Evolutionary conservation across 139 green algal species (phyloP).

Genomic region (Haematococcus lacustris): DNA sequence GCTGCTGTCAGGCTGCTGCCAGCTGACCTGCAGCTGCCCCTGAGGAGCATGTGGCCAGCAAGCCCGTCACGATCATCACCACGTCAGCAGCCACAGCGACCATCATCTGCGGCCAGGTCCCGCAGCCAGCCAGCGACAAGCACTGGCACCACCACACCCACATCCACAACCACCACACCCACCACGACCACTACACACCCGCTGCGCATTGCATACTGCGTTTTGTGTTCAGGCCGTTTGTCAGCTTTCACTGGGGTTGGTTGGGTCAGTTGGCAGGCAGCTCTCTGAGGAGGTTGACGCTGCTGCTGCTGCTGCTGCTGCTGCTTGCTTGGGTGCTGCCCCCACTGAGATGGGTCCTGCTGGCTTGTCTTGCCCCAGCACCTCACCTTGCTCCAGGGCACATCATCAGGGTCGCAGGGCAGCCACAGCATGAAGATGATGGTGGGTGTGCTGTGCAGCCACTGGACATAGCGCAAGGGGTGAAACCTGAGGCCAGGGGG

Average conservation of each 20-base stretch:
- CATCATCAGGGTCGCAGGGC: constrained; percentile 11
- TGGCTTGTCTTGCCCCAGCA: not conserved
- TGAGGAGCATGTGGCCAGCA: constrained; percentile 19
- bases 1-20: constrained; percentile 7
- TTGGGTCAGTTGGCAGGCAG: not conserved
- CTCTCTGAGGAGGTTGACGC: not conserved
- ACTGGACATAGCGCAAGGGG: constrained; percentile 42
- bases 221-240: not conserved
- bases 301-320: not conserved
- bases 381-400: too few species aligned
- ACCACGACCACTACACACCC: too few species aligned
- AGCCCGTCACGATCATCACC: constrained; percentile 32
- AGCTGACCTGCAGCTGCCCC: not conserved
- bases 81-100: constrained; percentile 19
- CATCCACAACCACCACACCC: not conserved
- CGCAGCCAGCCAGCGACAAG: not conserved
- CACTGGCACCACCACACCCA: not conserved
- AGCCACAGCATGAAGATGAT: constrained; percentile 39
- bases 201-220: not conserved
- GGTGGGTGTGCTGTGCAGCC: constrained; percentile 38
- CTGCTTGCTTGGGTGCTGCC: too few species aligned
- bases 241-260: not conserved
- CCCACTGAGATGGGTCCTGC: not conserved
- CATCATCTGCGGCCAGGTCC: constrained; percentile 4
- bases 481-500: not conserved